Base-by-base conservation (phyloP, 306 rosid species). In the Elaeagnus macrophylla region DNA sequence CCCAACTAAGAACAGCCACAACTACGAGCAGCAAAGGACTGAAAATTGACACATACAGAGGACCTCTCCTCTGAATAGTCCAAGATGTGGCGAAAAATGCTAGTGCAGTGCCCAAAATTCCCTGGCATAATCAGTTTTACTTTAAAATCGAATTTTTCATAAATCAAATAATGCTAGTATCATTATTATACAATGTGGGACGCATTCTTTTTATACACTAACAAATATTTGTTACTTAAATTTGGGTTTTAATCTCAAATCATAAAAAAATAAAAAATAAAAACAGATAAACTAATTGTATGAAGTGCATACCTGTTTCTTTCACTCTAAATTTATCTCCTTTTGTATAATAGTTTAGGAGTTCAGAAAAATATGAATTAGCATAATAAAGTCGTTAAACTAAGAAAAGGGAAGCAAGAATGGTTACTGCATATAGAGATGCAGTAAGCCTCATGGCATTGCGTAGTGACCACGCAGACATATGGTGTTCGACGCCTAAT, bases 41-140 rank as follows among this genome's bases (percentile, higher is more conserved):
- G 82, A 88, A 90, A 13, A 80, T 78, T 0, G 95, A 74, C 37
- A 67, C 94, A 52, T 79, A 90, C 37, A 90, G 81, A 49, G 94
- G 83, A 15, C 96, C 96, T 72, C 77, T 82, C 53, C 60, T 74
- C 42, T 76, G 88, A 39, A 88, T 84, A 37, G 76, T 60, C 96
- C 94, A 88, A 0, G 88, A 71, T 13, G 84, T 59, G 10, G 84
- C 65, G 48, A 60, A 58, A 68, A 59, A 82, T 7, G 79, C 71
- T 37, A 84, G 9, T 14, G 68, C 91, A 9, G 82, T 77, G 37
- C 79, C 79, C 68, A 84, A 13, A 37, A 72, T 19, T 20, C 94
- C 96, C 94, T 79, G 76, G 43, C 65, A 71, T 55, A 18, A 58
- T 4, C 13, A 39, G 10, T 16, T 5, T 6, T 6, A 51, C 5